Evolutionary conservation across 1,139 yeast genomes (phyloP), one percentile per base, ranked within the genome.

Genomic region (Blastobotrys arbuscula): DNA sequence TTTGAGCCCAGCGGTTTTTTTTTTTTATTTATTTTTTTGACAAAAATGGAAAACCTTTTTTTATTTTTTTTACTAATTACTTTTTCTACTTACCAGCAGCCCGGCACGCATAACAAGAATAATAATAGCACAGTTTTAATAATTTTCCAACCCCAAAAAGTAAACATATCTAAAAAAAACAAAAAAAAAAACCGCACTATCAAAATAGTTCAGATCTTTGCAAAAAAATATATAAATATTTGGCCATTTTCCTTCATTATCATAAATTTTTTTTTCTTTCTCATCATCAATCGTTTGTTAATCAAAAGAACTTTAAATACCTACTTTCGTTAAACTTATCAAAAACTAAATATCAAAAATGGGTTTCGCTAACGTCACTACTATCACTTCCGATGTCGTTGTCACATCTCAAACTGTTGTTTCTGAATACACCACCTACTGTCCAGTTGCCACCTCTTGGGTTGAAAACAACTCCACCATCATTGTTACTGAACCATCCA

Each of bases 401-500:
- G 54, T 52, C 50, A 66, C 69, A 50, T 52, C 59, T 42, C 60
- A 65, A 49, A 59, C 59, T 45, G 68, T 64, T 20, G 67, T 68
- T 53, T 60, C 71, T 36, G 60, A 63, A 47, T 65, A 60, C 65
- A 68, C 71, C 60, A 71, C 73, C 59, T 70, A 66, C 71, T 71
- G 75, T 67, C 73, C 74, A 45, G 59, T 58, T 55, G 60, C 74
- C 48, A 70, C 75, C 63, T 64, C 70, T 57, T 52, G 70, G 52
- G 62, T 66, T 44, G 68, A 67, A 63, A 66, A 66, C 61, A 59
- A 57, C 64, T 52, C 56, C 52, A 68, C 72, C 55, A 66, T 64
- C 63, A 63, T 71, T 50, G 73, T 70, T 55, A 62, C 74, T 51
- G 67, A 56, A 55, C 67, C 75, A 56, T 69, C 73, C 57, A 70